phyloP scores from a whole-genome alignment of 2,329 filamentous ascomycete genomes.

The Ascochyta viciae-villosae region DNA sequence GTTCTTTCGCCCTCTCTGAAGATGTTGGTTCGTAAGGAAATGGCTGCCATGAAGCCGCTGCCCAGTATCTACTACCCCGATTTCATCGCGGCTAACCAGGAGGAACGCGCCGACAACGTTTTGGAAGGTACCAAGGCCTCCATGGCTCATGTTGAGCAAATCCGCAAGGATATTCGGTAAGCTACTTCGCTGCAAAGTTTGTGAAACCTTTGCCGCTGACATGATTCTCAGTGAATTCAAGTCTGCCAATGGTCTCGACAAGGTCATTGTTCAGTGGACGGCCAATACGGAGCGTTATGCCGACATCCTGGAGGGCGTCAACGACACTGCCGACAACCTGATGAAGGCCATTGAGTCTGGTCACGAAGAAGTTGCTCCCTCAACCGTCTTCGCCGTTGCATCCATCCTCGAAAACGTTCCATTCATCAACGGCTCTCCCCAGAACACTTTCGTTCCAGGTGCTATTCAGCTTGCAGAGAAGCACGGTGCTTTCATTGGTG shows the following conservation, averaged over 20 bases:
- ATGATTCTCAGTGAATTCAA: constrained; percentile 75
- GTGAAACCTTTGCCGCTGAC: constrained; percentile 9
- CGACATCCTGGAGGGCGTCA: constrained; percentile 85
- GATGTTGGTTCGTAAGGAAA: constrained; percentile 87
- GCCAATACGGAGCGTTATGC: constrained; percentile 98
- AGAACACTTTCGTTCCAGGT: constrained; percentile 98
- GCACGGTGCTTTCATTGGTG: constrained; percentile 89
- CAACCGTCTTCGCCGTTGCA: constrained; percentile 93
- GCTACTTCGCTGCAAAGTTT: constrained; percentile 24
- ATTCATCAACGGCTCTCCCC: constrained; percentile 99
- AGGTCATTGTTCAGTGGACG: constrained; percentile 97
- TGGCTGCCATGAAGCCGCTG: constrained; percentile 85
- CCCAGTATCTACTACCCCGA: constrained; percentile 98
- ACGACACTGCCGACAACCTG: constrained; percentile 95
- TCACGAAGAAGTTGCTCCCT: constrained; percentile 91
- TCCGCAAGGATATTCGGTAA: constrained; percentile 89
- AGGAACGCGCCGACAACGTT: constrained; percentile 92
- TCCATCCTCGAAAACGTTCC: constrained; percentile 88
- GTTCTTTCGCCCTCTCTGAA: constrained; percentile 97
- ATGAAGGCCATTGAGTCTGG: constrained; percentile 85
- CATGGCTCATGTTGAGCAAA: constrained; percentile 87
- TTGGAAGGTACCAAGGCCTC: constrained; percentile 83
- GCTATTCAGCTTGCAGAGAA: constrained; percentile 87
- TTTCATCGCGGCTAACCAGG: constrained; percentile 99
- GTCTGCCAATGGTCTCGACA: constrained; percentile 81